These are phyloP conservation scores for Cichorium intybus DNA, from an alignment of 140 eudicot genomes.

Conservation along the genomic window DNA sequence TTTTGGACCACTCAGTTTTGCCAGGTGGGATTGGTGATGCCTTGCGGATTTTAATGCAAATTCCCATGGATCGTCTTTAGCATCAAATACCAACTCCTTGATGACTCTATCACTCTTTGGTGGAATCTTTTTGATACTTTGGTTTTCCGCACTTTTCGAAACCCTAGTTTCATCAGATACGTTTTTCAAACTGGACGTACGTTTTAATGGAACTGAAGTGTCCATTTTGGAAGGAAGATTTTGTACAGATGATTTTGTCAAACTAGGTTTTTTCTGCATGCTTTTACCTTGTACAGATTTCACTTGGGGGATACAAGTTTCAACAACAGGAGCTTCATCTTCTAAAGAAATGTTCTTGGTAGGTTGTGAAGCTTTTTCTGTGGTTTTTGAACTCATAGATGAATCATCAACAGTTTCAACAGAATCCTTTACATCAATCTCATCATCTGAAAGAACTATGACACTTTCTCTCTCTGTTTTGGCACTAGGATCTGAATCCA, in stretches of 20 bases:
- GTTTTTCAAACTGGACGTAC: slow-evolving; percentile 25
- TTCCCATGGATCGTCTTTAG: slow-evolving; percentile 78
- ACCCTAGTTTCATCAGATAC: slow-evolving; percentile 23
- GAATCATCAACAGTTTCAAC: slow-evolving; percentile 6
- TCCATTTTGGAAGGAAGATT: slow-evolving; percentile 18
- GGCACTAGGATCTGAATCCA: slow-evolving; percentile 30
- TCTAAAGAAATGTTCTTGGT: slow-evolving; percentile 9
- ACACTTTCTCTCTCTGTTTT: slow-evolving; percentile 32
- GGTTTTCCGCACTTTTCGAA: neutral
- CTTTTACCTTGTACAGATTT: slow-evolving; percentile 28
- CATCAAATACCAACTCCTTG: slow-evolving; percentile 60
- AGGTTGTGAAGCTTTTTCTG: slow-evolving; percentile 32
- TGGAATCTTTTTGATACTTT: slow-evolving; percentile 29
- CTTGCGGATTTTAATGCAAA: slow-evolving; percentile 65
- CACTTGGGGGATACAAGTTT: slow-evolving; percentile 23
- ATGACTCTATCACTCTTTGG: slow-evolving; percentile 35
- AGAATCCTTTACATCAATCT: slow-evolving; percentile 38
- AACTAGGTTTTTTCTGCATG: slow-evolving; percentile 32
- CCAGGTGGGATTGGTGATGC: slow-evolving; percentile 40
- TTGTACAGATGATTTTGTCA: slow-evolving; percentile 27
- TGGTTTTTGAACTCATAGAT: slow-evolving; percentile 13
- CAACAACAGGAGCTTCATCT: too few relatives aligned
- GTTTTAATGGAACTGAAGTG: slow-evolving; percentile 21
- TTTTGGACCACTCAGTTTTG: slow-evolving; percentile 65
- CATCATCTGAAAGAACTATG: slow-evolving; percentile 81